These are phyloP conservation scores for Yamadazyma olivae DNA, from an alignment of 805 yeast species.

Conservation along the genomic window DNA sequence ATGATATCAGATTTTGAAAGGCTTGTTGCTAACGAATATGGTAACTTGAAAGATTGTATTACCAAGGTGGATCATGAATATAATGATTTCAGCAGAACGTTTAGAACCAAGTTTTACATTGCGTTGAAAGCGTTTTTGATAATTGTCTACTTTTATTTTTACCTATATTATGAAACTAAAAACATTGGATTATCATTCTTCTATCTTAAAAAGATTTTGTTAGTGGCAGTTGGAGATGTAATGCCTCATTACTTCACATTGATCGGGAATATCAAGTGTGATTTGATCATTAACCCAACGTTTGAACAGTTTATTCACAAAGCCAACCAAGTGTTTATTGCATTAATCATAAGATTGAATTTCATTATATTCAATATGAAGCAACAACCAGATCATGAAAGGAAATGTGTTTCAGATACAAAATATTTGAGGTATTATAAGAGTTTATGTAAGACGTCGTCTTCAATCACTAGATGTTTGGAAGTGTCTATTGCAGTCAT, in stretches of 20 bases:
- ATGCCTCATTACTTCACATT: slow-evolving; percentile 34
- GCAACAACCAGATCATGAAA: slow-evolving; percentile 18
- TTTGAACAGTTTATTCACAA: slow-evolving; percentile 30
- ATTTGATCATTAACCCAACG: slow-evolving; percentile 33
- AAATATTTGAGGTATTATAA: slow-evolving; percentile 16
- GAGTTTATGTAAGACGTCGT: slow-evolving; percentile 19
- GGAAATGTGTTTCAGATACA: slow-evolving; percentile 14
- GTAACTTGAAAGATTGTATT: slow-evolving; percentile 19
- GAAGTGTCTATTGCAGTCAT: slow-evolving; percentile 32
- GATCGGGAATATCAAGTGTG: slow-evolving; percentile 34
- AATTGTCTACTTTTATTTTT: slow-evolving; percentile 41
- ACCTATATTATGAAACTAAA: slow-evolving; percentile 34
- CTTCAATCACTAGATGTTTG: slow-evolving; percentile 23
- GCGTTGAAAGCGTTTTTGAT: slow-evolving; percentile 30
- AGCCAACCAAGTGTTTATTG: slow-evolving; percentile 26
- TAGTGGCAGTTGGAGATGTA: slow-evolving; percentile 26
- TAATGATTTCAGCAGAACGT: slow-evolving; percentile 12
- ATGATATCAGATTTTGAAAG: slow-evolving; percentile 35
- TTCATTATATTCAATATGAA: slow-evolving; percentile 23
- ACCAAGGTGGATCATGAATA: slow-evolving; percentile 7
- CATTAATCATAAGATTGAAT: slow-evolving; percentile 29
- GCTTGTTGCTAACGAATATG: slow-evolving; percentile 26
- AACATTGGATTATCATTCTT: slow-evolving; percentile 33
- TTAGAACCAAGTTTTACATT: slow-evolving; percentile 24
- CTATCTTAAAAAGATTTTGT: slow-evolving; percentile 33